Evolutionary conservation across 2,329 filamentous ascomycete species (phyloP), one percentile per base, ranked within the genome.

Genomic region (Trichoderma koningii): DNA sequence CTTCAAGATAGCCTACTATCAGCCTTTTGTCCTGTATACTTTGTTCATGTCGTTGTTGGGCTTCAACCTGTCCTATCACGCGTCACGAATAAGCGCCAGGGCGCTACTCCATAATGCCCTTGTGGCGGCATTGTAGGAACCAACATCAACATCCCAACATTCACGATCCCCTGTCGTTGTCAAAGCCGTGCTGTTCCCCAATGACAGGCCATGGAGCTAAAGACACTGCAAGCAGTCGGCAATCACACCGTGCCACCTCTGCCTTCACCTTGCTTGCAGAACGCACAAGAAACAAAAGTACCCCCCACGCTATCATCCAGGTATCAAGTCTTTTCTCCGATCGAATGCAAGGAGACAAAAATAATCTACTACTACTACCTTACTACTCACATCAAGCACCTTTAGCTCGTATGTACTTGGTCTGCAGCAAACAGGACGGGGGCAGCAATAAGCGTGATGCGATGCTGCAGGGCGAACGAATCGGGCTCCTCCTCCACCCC

Each of bases 21-120:
- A 2, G 10, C 34, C 14, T 12, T 14, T 38, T 38, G 34, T 14
- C 34, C 3, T 3, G 10, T 38, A 14, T 38, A 28, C 48, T 17
- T 17, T 15, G 21, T 51, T 28, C 26, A 3, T 12, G 38, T 42
- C 17, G 14, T n/a, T 23, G 7, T 14, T 2, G 42, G n/a, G n/a
- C n/a, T n/a, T 34, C 26, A 23, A 21, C 56, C 56, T 7, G n/a
- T 38, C 56, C 59, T 38, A 62, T 62, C 59, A 53, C 50, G 26
- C 45, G 59, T 53, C 59, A 34, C 38, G 26, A 30, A 53, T 45
- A 62, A 62, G 50, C 57, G 57, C 57, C 57, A 38, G 28, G 47
- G 9, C 47, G 56, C 56, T 17, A n/a, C n/a, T n/a, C 19, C 19
- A 12, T n/a, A 45, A 41, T 42, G n/a, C 28, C 34, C 9, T 23